Evolutionary conservation across 805 yeast genomes (phyloP).

Genomic region (Starmerella ratchasimensis): DNA sequence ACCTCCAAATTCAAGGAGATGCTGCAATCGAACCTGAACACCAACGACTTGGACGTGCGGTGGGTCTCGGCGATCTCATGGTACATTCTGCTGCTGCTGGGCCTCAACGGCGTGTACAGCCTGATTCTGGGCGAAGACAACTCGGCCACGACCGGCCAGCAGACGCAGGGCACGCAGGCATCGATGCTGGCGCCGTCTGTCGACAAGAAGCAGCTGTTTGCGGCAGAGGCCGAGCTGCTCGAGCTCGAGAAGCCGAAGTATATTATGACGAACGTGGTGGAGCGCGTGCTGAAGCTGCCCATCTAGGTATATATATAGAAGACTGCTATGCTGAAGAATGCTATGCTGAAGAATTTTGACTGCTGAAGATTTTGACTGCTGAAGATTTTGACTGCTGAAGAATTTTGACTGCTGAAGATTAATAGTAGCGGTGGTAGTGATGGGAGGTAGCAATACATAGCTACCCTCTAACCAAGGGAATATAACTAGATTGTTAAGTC

Average conservation of each 20-base stretch:
- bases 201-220: slow-evolving; percentile 46
- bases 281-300: slow-evolving; percentile 30
- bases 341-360: too few relatives aligned
- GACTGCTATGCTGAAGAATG: too few relatives aligned
- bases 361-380: too few relatives aligned
- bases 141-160: slow-evolving; percentile 22
- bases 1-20: slow-evolving; percentile 81
- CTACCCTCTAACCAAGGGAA: too few relatives aligned
- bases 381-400: too few relatives aligned
- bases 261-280: slow-evolving; percentile 47
- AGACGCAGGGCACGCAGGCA: slow-evolving; percentile 25
- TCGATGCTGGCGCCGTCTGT: slow-evolving; percentile 19
- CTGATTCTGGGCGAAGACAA: slow-evolving; percentile 42
- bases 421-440: too few relatives aligned
- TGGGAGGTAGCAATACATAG: too few relatives aligned
- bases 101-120: slow-evolving; percentile 65
- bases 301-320: slow-evolving; percentile 5
- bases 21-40: slow-evolving; percentile 77
- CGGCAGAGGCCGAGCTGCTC: slow-evolving; percentile 58
- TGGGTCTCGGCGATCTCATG: slow-evolving; percentile 92
- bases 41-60: slow-evolving; percentile 73
- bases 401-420: too few relatives aligned
- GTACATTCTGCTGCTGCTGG: slow-evolving; percentile 82
- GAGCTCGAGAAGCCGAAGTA: slow-evolving; percentile 46
- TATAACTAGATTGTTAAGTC: neutral